Evolutionary conservation across 1,284 basidiomycete species (phyloP), one percentile per base, ranked within the genome.

Genomic region (Trichosporon ovoides): DNA sequence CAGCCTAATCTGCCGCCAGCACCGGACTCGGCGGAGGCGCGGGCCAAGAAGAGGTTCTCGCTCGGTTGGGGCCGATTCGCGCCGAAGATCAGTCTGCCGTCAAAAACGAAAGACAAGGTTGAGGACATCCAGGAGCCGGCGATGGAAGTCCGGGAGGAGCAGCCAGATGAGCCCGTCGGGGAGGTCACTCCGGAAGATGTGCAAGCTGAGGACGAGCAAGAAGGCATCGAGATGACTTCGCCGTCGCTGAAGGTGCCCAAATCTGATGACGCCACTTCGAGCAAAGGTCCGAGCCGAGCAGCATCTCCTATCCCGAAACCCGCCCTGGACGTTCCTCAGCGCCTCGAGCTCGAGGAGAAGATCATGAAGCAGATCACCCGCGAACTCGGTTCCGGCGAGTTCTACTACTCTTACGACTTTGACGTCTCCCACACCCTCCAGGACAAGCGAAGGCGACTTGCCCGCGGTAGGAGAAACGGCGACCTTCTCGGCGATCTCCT

Each of bases 401-500:
- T 79, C 66, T 79, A 76, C 68, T 79, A 80, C 72, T 75, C 74
- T n/a, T 77, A 77, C 68, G 78, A 80, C 38, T 75, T 77, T 53
- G 81, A 83, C 65, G 73, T 81, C 33, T 81, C 81, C 3, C 78
- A 77, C 33, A 74, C 77, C 1, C 63, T 81, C 24, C 80, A 82
- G 61, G 69, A 72, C 57, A 81, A 81, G 66, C 69, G 78, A 9
- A 62, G 69, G 9, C 65, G 68, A 2, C 57, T 80, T 18, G 53
- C 66, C 9, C 58, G 64, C n/a, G 57, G 68, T 1, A 59, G 58
- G 6, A 60, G 63, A 2, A 65, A 66, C 9, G 58, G 55, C 20
- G 51, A 58, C 1, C 64, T 70, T 0, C 62, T 74, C 12, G 64
- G 64, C 10, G 56, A 65, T 34, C 58, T 75, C 12, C 58, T 74